These are phyloP conservation scores for Garcia nutans DNA, from an alignment of 345 rosid species.

Conservation along the genomic window DNA sequence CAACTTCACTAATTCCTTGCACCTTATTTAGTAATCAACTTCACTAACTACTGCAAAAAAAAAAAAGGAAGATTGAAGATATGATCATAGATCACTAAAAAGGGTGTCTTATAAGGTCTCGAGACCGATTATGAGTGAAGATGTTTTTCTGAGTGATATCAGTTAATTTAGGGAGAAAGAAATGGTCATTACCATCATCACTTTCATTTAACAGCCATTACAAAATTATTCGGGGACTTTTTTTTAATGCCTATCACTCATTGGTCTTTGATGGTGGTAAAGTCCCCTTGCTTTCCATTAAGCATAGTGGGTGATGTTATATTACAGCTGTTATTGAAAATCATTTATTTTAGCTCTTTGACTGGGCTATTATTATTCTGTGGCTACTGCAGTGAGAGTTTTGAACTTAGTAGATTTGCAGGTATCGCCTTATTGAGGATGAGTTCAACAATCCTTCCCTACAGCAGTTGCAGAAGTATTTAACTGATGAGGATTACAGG, in stretches of 20 bases:
- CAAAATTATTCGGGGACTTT: neutral
- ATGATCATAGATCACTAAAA: neutral
- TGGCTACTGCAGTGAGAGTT: slow-evolving; percentile 4
- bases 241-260: neutral
- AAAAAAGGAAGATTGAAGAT: neutral
- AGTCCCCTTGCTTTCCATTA: neutral
- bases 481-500: slow-evolving; percentile 87
- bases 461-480: slow-evolving; percentile 66
- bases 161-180: neutral
- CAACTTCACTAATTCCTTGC: neutral
- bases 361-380: slow-evolving; percentile 1
- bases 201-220: neutral
- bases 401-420: slow-evolving; percentile 58
- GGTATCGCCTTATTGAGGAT: slow-evolving; percentile 71
- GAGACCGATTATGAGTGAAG: neutral
- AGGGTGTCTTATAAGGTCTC: neutral
- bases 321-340: neutral
- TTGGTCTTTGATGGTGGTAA: no score
- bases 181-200: neutral
- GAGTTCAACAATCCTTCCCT: slow-evolving; percentile 75
- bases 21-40: neutral
- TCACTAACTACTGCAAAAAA: neutral
- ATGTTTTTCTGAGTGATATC: neutral
- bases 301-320: neutral
- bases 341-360: neutral